Base-by-base conservation (phyloP, 352 stramenopile genomes). In the Pythium oligandrum region DNA sequence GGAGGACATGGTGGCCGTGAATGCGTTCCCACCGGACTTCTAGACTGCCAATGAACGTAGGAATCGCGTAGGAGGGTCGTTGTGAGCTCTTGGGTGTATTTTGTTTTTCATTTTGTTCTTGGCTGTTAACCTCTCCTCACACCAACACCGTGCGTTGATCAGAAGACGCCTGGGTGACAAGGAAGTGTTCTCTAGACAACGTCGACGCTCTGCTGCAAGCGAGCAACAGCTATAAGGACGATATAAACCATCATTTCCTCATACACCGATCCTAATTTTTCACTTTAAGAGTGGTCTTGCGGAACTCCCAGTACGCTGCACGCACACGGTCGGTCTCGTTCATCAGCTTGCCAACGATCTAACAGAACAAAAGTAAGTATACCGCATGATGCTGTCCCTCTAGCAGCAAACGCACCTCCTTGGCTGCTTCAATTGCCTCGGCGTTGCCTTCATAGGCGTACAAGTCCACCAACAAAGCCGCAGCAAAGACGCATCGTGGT, bases 1-100 rank as follows among this genome's bases (percentile, higher is more conserved):
- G 48, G 83, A 93, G 58, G 84, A 95, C 51, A 90, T 95, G 80
- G 76, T 69, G 59, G 77, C 84, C 4, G 78, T 95, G 17, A 89
- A 62, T 58, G 75, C 71, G 48, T 92, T 95, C 59, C 84, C 84
- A 34, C 38, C 59, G 6, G 58, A 66, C 53, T 66, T 55, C 48
- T 66, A 66, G 45, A 42, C 33, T 47, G 11, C 17, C 17, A 26
- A 26, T 26, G 17, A 26, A 26, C 17, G 17, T 26, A 26, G 17
- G 17, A 26, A 26, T 26, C 17, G 17, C 17, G 17, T 26, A 26
- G 17, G 17, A 26, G 17, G 17, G 17, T 26, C 17, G 17, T 26
- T 26, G 17, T 26, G 17, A 26, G 17, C 17, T 26, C 17, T 26
- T 26, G 17, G 17, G 17, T 26, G 17, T 26, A 26, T 39, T 26